Conservation (phyloP, 208 protist species). For the Leishmania aethiopica region DNA sequence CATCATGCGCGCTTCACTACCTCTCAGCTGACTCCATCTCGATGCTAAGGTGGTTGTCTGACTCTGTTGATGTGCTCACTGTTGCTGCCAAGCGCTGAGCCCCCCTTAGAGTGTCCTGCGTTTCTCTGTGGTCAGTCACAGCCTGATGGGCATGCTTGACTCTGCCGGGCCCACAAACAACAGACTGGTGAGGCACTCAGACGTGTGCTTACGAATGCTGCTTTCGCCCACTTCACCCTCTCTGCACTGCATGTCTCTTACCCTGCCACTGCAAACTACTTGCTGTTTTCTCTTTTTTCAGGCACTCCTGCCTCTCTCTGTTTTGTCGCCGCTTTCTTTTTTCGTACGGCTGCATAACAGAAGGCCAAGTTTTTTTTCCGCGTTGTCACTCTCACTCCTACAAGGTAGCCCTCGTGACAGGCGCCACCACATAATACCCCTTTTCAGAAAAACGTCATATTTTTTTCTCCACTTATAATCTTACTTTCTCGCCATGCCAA, state of each 20-base stretch:
- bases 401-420: neutral
- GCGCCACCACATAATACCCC: neutral
- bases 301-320: neutral
- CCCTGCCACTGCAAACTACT: neutral
- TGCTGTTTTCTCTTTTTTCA: neutral
- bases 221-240: neutral
- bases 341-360: neutral
- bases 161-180: neutral
- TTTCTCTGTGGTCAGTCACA: neutral
- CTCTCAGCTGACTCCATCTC: neutral
- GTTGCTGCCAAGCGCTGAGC: neutral
- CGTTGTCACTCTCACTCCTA: neutral
- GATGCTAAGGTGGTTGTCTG: neutral
- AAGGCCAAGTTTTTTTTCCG: neutral
- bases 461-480: neutral
- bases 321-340: neutral
- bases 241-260: neutral
- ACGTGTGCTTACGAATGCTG: neutral
- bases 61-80: neutral
- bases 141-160: neutral
- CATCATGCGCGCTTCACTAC: neutral
- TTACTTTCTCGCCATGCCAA: constrained; percentile 21
- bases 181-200: neutral
- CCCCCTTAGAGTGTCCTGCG: neutral
- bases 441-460: neutral